These are phyloP conservation scores for Poa annua DNA, from an alignment of 176 grass and related monocot species.

Conservation along the genomic window DNA sequence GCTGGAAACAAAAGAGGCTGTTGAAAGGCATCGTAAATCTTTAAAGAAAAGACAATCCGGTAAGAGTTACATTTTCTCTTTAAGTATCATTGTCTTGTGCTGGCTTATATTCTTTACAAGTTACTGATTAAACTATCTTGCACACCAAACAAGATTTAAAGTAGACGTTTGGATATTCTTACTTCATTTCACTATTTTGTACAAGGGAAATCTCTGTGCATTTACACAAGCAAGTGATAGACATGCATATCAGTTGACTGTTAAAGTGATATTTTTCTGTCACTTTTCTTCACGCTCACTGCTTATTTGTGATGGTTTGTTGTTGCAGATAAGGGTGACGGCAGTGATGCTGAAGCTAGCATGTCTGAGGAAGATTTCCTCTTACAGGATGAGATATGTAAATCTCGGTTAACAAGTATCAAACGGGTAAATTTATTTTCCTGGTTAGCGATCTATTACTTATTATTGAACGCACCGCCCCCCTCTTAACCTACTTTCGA, in stretches of 20 bases:
- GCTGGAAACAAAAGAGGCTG: conserved; percentile 85
- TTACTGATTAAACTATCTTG: conserved; percentile 4
- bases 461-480: conserved; percentile 3
- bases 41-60: conserved; percentile 90
- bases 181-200: conserved; percentile 28
- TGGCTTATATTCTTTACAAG: conserved; percentile 27
- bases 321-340: conserved; percentile 83
- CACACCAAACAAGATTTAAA: conserved; percentile 13
- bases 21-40: conserved; percentile 97
- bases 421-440: conserved; percentile 67
- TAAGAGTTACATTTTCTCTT: conserved; percentile 41
- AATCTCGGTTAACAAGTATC: conserved; percentile 93
- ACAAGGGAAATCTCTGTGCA: conserved; percentile 19
- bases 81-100: neutral
- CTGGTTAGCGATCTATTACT: neutral
- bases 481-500: conserved; percentile 32
- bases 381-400: conserved; percentile 98
- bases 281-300: neutral
- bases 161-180: conserved; percentile 17
- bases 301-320: conserved; percentile 35
- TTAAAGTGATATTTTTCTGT: conserved; percentile 1
- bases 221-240: conserved; percentile 16
- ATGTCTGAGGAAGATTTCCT: conserved; percentile 88
- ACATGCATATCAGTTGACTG: conserved; percentile 1
- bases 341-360: conserved; percentile 85